Base-by-base conservation (phyloP, 192 early-diverging fungal genomes). In the Phlyctochytrium arcticum region DNA sequence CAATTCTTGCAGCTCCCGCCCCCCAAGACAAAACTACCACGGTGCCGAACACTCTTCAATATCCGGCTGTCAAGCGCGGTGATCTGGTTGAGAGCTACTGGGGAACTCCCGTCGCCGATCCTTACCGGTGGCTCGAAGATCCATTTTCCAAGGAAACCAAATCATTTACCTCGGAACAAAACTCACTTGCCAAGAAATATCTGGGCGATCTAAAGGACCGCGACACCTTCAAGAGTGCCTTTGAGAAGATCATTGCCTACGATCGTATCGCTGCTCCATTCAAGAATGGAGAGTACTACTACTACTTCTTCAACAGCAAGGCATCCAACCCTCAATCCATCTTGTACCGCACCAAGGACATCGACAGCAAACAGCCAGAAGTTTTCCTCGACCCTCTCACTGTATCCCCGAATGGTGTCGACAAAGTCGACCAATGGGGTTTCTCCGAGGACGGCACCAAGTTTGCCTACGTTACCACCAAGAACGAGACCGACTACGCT, bases 101-200 rank as follows among this genome's bases (percentile, higher is more conserved):
- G 21, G 60, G 60, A 9, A 62, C 60, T 17, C 39, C 53, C 29
- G 72, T 85, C 26, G 58, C 65, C 8, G 85, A 87, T 48, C 84
- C 82, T 27, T 87, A 82, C 70, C 72, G 80, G 23, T 80, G 79
- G 77, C 69, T 89, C 33, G 88, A 89, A 58, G 80, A 87, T 49
- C 81, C 85, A 19, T 73, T 81, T 26, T 63, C 75, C 0, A 62
- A 72, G 35, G 77, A 87, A 60, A 89, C 86, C 55, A 64, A 74
- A 15, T 67, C 58, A 7, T 89, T 86, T 75, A 77, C 85, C 34
- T 58, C 81, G 19, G 75, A 68, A n/a, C 87, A 89, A 62, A 80
- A 76, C 60, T 48, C 53, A 50, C 24, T 88, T 30, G 48, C 76
- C 6, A 50, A 50, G 30, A 66, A 75, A 34, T 73, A 65, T 46